These are phyloP conservation scores for Didymella pinodella DNA, from an alignment of 2,329 filamentous ascomycete genomes.

Conservation along the genomic window DNA sequence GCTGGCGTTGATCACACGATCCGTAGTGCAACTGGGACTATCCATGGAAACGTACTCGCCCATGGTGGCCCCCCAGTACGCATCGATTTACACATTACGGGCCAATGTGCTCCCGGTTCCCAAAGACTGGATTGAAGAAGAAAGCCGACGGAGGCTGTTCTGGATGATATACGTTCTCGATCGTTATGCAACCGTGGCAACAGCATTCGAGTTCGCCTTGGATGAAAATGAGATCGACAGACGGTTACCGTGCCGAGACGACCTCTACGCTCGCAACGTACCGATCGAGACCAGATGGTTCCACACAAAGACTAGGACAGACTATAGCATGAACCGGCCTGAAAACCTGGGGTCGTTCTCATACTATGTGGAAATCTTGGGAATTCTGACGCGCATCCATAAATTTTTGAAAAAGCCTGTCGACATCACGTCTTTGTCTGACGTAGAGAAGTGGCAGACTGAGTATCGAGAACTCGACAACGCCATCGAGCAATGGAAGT, in stretches of 20 bases:
- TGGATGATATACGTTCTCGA: conserved; percentile 96
- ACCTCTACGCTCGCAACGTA: conserved; percentile 83
- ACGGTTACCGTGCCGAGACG: conserved; percentile 84
- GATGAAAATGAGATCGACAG: conserved; percentile 91
- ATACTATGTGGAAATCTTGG: conserved; percentile 88
- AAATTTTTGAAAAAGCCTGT: conserved; percentile 88
- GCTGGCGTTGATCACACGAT: conserved; percentile 85
- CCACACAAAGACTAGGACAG: conserved; percentile 57
- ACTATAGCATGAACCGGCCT: conserved; percentile 72
- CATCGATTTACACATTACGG: conserved; percentile 87
- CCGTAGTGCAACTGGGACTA: conserved; percentile 85
- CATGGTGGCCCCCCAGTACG: conserved; percentile 77
- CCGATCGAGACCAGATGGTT: conserved; percentile 88
- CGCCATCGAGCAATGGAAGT: conserved; percentile 82
- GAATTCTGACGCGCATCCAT: conserved; percentile 86
- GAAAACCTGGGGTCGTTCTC: conserved; percentile 88
- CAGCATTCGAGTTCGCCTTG: conserved; percentile 89
- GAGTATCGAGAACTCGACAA: conserved; percentile 86
- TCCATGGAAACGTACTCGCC: conserved; percentile 83
- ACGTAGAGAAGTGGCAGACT: conserved; percentile 89
- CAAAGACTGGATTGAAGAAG: conserved; percentile 87
- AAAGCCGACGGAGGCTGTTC: conserved; percentile 82
- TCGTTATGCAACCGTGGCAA: conserved; percentile 87
- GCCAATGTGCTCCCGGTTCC: conserved; percentile 86
- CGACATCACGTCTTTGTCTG: conserved; percentile 81